Conservation (phyloP, 805 yeast genomes). For the Lachancea sp. region DNA sequence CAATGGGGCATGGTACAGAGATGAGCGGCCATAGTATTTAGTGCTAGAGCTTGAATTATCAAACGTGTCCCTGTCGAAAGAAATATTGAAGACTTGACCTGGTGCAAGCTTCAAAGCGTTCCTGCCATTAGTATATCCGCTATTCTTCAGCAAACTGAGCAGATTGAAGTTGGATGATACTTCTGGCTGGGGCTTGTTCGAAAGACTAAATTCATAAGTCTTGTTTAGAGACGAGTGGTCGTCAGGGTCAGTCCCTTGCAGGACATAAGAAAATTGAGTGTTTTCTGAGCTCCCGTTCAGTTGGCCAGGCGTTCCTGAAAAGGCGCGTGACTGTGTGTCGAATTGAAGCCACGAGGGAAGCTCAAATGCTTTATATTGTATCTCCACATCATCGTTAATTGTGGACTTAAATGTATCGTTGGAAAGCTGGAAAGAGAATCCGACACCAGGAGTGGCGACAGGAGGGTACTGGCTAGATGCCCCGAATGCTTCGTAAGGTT, state of each 20-base stretch:
- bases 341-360: slow-evolving; percentile 78
- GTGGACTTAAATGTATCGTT: slow-evolving; percentile 57
- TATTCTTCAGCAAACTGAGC: slow-evolving; percentile 47
- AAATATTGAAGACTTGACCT: slow-evolving; percentile 56
- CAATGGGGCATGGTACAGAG: slow-evolving; percentile 68
- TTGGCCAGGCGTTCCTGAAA: slow-evolving; percentile 60
- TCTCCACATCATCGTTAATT: slow-evolving; percentile 35
- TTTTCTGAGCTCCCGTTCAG: slow-evolving; percentile 37
- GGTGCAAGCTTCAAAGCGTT: slow-evolving; percentile 70
- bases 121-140: slow-evolving; percentile 72
- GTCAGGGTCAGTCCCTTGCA: slow-evolving; percentile 58
- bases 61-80: slow-evolving; percentile 60
- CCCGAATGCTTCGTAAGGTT: slow-evolving; percentile 32
- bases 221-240: slow-evolving; percentile 42
- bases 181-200: slow-evolving; percentile 37
- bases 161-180: slow-evolving; percentile 36
- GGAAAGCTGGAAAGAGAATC: slow-evolving; percentile 61
- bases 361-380: slow-evolving; percentile 49
- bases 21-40: slow-evolving; percentile 75
- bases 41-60: slow-evolving; percentile 39
- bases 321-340: slow-evolving; percentile 51
- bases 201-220: slow-evolving; percentile 47
- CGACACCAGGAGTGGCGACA: slow-evolving; percentile 65
- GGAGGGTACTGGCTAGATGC: slow-evolving; percentile 71
- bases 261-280: slow-evolving; percentile 42